These are phyloP conservation scores for Plasmodium knowlesi DNA, from an alignment of 169 alveolate species.

Conservation along the genomic window DNA sequence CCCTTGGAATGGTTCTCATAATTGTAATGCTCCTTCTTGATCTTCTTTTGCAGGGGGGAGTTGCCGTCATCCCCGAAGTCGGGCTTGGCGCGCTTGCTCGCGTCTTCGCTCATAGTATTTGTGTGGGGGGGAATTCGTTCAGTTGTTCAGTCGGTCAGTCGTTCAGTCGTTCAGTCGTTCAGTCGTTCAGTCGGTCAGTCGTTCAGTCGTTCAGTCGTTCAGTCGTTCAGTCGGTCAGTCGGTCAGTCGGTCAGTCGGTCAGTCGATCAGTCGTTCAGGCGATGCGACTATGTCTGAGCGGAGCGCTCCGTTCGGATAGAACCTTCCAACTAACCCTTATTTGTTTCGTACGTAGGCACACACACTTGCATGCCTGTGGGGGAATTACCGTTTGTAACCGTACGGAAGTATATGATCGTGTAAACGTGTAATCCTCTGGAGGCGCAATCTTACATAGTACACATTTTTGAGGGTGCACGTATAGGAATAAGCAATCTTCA, in stretches of 20 bases:
- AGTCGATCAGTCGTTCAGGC: no score
- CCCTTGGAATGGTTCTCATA: slow-evolving; percentile 33
- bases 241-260: no score
- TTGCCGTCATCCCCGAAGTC: neutral
- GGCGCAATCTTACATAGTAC: neutral
- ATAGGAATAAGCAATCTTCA: neutral
- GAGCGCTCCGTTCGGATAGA: no score
- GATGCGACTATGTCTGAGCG: no score
- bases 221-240: no score
- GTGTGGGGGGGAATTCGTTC: neutral
- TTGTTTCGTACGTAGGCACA: no score
- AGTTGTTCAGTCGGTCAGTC: no score
- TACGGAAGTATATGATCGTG: neutral
- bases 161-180: no score
- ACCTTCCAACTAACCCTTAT: no score
- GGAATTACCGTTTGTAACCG: neutral
- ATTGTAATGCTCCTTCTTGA: slow-evolving; percentile 21
- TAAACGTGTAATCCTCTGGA: neutral
- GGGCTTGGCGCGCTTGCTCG: neutral
- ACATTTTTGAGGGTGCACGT: neutral
- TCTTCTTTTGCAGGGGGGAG: slow-evolving; percentile 30
- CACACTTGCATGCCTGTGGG: neutral
- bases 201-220: no score
- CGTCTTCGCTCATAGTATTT: neutral
- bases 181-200: no score